These are phyloP conservation scores for Isabelozyma heimii DNA, from an alignment of 805 yeast genomes.

Conservation along the genomic window DNA sequence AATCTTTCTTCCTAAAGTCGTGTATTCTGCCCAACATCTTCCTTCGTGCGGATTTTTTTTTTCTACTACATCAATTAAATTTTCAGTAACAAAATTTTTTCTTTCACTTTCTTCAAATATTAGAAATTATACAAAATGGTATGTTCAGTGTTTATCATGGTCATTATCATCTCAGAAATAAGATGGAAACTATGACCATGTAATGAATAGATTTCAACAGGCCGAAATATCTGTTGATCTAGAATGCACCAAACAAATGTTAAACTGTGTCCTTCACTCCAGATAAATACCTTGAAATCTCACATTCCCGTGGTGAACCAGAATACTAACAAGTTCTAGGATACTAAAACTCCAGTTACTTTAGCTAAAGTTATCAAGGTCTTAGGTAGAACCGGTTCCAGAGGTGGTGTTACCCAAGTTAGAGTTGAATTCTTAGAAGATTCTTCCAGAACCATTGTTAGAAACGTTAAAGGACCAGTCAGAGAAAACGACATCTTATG, in stretches of 20 bases:
- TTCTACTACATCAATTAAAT: not conserved
- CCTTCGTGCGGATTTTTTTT: not conserved
- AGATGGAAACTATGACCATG: not conserved
- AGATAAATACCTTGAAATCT: not conserved
- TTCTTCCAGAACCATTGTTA: constrained; percentile 47
- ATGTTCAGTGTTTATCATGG: not conserved
- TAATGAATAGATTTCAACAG: not conserved
- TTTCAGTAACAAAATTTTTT: constrained; percentile 4
- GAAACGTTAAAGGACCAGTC: constrained; percentile 51
- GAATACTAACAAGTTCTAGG: constrained; percentile 26
- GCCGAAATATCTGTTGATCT: not conserved
- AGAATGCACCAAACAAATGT: not conserved
- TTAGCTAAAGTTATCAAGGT: constrained; percentile 99
- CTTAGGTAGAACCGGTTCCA: constrained; percentile 99
- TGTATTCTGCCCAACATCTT: not conserved
- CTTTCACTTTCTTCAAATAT: constrained; percentile 1
- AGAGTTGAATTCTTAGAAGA: constrained; percentile 49
- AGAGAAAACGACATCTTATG: constrained; percentile 88
- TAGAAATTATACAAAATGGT: constrained; percentile 3
- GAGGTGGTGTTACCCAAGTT: constrained; percentile 81
- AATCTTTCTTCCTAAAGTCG: not conserved
- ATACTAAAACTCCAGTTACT: constrained; percentile 88
- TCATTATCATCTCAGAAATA: not conserved
- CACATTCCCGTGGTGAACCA: not conserved
- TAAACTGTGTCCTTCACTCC: not conserved